phyloP scores from a whole-genome alignment of 2,329 filamentous ascomycete species.

The Trichoderma atroviride region DNA sequence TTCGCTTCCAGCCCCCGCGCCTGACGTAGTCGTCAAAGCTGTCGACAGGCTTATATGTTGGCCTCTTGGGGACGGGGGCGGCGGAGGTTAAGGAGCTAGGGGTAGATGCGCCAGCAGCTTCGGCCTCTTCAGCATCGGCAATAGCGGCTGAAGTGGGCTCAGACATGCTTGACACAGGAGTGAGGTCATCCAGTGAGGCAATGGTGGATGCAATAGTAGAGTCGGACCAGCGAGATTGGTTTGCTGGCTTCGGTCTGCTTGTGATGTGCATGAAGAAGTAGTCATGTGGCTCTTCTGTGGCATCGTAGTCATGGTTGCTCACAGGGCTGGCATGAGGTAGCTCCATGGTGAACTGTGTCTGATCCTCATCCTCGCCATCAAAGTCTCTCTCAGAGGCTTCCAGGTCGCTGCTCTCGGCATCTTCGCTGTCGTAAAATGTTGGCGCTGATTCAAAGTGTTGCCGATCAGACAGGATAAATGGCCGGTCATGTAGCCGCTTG shows the following conservation, averaged over 20 bases:
- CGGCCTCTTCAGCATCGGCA: conserved; percentile 32
- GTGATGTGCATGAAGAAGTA: conserved; percentile 40
- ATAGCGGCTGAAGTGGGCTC: conserved; percentile 27
- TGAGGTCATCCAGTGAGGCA: conserved; percentile 34
- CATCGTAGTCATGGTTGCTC: conserved; percentile 32
- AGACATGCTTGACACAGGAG: conserved; percentile 22
- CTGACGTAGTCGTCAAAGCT: conserved; percentile 48
- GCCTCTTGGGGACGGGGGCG: conserved; percentile 37
- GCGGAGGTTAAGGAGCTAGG: conserved; percentile 40
- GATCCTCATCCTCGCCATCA: conserved; percentile 12
- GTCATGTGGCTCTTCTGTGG: conserved; percentile 36
- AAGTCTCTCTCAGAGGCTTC: conserved; percentile 33
- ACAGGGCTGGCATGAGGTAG: conserved; percentile 37
- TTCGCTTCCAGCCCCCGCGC: conserved; percentile 49
- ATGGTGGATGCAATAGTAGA: conserved; percentile 46
- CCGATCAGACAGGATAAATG: conserved; percentile 36
- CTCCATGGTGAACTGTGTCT: conserved; percentile 34
- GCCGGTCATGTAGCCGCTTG: conserved; percentile 42
- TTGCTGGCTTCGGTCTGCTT: conserved; percentile 36
- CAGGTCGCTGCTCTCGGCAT: conserved; percentile 33
- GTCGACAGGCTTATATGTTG: conserved; percentile 44
- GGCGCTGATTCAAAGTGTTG: conserved; percentile 32
- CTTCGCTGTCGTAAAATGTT: conserved; percentile 38
- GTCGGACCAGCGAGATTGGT: conserved; percentile 47
- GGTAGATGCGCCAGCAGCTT: conserved; percentile 31